Percentiles rank a stretch among this genome's conserved stretches.
Conservation (phyloP, 1,284 basidiomycete genomes). For the Hemileia vastatrix region DNA sequence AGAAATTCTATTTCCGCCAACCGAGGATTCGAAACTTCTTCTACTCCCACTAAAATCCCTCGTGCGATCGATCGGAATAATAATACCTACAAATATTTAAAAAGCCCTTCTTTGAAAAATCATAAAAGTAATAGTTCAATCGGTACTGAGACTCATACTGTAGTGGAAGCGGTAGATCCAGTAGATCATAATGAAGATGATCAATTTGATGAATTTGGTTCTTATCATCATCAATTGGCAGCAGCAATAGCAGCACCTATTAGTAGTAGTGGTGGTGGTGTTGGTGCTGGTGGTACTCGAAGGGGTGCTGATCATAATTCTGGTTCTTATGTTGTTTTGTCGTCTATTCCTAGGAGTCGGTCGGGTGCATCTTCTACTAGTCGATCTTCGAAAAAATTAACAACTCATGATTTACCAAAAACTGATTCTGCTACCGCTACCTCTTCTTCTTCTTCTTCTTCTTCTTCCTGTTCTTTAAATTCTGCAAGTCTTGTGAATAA, state of each 20-base stretch:
- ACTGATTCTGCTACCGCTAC: constrained; percentile 5
- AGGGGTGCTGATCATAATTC: constrained; percentile 2
- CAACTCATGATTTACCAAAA: constrained; percentile 17
- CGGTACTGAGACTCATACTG: too few species aligned
- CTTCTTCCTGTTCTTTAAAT: too few species aligned
- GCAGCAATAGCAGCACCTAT: too few species aligned
- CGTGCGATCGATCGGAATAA: constrained; percentile 53
- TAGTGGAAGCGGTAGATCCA: too few species aligned
- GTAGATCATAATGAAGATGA: too few species aligned
- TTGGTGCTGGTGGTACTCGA: background rate
- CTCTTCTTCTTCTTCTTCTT: too few species aligned
- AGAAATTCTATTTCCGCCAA: too few species aligned
- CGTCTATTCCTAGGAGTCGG: constrained; percentile 12
- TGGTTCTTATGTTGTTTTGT: background rate
- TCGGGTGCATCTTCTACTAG: constrained; percentile 9
- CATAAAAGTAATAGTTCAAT: too few species aligned
- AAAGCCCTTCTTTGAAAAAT: too few species aligned
- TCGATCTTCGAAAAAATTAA: background rate
- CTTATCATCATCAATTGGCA: constrained; percentile 1
- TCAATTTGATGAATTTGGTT: constrained; percentile 1
- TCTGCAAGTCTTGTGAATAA: too few species aligned
- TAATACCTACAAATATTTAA: too few species aligned
- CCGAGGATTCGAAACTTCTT: constrained; percentile 26
- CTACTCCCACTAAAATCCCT: constrained; percentile 79
- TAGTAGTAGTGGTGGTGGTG: too few species aligned